Conservation (phyloP, 306 rosid genomes). For the Vigna unguiculata region DNA sequence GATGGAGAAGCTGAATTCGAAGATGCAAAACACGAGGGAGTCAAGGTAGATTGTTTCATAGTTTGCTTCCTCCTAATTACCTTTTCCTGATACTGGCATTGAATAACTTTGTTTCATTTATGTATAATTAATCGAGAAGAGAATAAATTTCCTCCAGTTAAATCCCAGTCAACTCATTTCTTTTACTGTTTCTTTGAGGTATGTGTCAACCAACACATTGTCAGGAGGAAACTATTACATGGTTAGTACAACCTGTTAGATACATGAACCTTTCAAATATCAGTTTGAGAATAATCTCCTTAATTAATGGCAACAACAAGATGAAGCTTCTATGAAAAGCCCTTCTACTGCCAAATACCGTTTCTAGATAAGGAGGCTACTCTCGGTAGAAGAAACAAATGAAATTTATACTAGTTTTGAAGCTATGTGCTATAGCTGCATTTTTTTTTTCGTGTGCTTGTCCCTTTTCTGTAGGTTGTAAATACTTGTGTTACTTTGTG, state of each 20-base stretch:
- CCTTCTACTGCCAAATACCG: conserved; percentile 30
- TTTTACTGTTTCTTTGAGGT: conserved; percentile 11
- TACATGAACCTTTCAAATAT: conserved; percentile 30
- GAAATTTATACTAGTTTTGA: conserved; percentile 18
- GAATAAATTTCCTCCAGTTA: background rate
- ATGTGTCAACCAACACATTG: background rate
- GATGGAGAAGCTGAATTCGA: conserved; percentile 60
- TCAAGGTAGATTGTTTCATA: conserved; percentile 53
- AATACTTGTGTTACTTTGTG: conserved; percentile 28
- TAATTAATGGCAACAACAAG: conserved; percentile 15
- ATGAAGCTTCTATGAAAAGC: conserved; percentile 12
- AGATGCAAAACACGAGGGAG: conserved; percentile 46
- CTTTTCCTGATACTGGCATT: background rate
- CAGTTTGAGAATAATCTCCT: conserved; percentile 26
- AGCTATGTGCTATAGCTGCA: background rate
- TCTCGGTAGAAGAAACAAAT: background rate
- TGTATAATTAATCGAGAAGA: background rate
- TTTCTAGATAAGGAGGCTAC: conserved; percentile 18
- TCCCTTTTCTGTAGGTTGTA: conserved; percentile 9
- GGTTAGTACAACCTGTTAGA: conserved; percentile 28
- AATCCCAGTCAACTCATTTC: conserved; percentile 7
- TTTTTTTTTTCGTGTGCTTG: conserved; percentile 27
- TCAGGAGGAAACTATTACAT: background rate
- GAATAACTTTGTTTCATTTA: background rate
- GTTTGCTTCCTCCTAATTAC: conserved; percentile 19